phyloP scores from a whole-genome alignment of 768 basidiomycete species.

The Suillus luteus region DNA sequence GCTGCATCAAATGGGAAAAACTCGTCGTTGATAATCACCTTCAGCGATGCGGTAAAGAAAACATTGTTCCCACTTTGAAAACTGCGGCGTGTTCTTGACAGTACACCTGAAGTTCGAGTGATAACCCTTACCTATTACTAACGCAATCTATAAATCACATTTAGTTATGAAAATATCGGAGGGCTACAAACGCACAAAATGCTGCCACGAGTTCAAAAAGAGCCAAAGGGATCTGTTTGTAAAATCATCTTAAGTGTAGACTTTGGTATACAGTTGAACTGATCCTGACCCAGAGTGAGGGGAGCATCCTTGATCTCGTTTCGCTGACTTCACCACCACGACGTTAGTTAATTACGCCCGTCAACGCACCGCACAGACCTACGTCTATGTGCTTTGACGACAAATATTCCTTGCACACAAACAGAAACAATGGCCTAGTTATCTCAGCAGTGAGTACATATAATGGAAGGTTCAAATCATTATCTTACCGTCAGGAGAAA shows the following conservation, averaged over 20 bases:
- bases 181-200: not conserved
- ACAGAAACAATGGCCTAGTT: conserved; percentile 1
- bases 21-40: not conserved
- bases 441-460: not conserved
- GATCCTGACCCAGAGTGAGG: conserved; percentile 7
- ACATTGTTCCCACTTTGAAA: not conserved
- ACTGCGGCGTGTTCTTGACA: not conserved
- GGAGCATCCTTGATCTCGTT: conserved; percentile 4
- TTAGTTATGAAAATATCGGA: not conserved
- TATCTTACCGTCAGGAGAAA: conserved; percentile 7
- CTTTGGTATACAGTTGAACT: not conserved
- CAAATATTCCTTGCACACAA: conserved; percentile 5
- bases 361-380: not conserved
- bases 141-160: not conserved
- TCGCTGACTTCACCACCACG: not conserved
- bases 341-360: not conserved
- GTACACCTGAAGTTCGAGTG: not conserved
- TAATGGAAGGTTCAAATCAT: not conserved
- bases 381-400: conserved; percentile 5
- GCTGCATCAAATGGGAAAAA: not conserved
- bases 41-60: not conserved
- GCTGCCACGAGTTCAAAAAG: not conserved
- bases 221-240: not conserved
- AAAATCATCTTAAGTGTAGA: not conserved
- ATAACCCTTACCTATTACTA: not conserved